Evolutionary conservation across 805 yeast species (phyloP).

Genomic region (Wickerhamiella allomyrinae): DNA sequence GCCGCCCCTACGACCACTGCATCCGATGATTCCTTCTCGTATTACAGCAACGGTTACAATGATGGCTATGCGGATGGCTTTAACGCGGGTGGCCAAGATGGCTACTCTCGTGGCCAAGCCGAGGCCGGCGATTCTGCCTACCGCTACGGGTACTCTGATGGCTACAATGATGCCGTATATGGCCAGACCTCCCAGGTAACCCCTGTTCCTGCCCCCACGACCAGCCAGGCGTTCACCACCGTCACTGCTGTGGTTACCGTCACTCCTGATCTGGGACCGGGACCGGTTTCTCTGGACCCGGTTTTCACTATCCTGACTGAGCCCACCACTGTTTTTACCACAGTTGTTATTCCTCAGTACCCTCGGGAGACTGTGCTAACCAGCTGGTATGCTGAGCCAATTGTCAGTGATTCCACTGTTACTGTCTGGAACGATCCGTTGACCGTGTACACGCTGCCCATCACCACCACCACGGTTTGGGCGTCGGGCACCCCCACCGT

Average conservation of each 20-base stretch:
- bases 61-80: constrained; percentile 10
- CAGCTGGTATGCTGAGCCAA: not conserved
- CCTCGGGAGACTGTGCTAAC: not conserved
- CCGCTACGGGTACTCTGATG: constrained; percentile 6
- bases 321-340: not conserved
- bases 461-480: not conserved
- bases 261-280: not conserved
- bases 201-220: not conserved
- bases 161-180: constrained; percentile 12
- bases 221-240: not conserved
- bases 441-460: not conserved
- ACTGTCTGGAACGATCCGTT: not conserved
- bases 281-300: not conserved
- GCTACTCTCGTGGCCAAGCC: constrained; percentile 6
- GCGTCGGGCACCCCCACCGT: not conserved
- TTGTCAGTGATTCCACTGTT: not conserved
- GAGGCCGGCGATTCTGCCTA: not conserved
- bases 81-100: constrained; percentile 7
- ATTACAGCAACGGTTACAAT: constrained; percentile 9
- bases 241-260: not conserved
- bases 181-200: constrained; percentile 1
- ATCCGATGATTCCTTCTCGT: not conserved
- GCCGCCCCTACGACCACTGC: not conserved
- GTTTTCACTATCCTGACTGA: constrained; percentile 1
- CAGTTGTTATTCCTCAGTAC: not conserved